Conservation (phyloP, 2,329 filamentous ascomycete genomes). For the Sporothrix pseudoabietina region DNA sequence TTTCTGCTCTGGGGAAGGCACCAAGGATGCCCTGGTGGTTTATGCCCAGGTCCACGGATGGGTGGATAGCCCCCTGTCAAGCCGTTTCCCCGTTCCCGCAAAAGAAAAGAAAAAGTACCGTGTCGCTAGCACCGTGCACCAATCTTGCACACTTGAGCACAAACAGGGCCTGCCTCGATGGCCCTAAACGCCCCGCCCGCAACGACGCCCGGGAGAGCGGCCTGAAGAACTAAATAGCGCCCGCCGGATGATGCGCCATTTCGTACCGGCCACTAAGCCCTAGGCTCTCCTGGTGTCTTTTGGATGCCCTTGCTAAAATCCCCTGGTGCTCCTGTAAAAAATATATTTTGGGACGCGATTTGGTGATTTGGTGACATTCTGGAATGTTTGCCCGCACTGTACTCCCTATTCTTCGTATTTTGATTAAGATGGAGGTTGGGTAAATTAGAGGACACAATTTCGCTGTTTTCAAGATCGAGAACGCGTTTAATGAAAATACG, state of each 20-base stretch:
- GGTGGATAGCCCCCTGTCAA: neutral
- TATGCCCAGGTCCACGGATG: neutral
- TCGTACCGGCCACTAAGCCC: neutral
- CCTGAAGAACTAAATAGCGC: neutral
- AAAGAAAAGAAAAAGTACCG: neutral
- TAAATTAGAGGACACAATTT: neutral
- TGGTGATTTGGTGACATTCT: neutral
- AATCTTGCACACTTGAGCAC: neutral
- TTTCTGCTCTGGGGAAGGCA: neutral
- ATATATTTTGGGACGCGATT: slow-evolving; percentile 9
- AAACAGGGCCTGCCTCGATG: neutral
- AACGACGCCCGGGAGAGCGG: neutral
- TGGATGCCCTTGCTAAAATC: neutral
- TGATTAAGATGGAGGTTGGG: neutral
- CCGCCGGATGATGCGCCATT: neutral
- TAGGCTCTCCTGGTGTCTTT: neutral
- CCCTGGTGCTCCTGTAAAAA: neutral
- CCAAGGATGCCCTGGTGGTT: neutral
- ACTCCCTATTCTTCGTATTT: neutral
- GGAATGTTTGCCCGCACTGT: slow-evolving; percentile 3
- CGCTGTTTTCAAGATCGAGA: neutral
- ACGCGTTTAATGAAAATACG: neutral
- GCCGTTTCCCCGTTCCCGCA: slow-evolving; percentile 5
- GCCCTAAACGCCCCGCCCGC: neutral
- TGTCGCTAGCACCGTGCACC: slow-evolving; percentile 2